Evolutionary conservation across 768 basidiomycete species (phyloP).

Genomic region (Kwoniella dejecticola): DNA sequence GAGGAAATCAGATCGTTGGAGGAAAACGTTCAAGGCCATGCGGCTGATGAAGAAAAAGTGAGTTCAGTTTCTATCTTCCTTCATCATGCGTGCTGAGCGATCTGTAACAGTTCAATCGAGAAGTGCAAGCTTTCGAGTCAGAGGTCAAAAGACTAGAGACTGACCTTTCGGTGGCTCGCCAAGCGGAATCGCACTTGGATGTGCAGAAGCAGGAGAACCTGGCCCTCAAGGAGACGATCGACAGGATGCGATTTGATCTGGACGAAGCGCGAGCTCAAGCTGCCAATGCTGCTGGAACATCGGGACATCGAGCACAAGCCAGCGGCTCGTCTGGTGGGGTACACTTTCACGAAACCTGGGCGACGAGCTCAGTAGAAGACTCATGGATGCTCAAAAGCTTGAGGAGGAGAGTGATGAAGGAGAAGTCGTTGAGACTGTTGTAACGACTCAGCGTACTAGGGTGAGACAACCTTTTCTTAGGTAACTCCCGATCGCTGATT

Average conservation of each 20-base stretch:
- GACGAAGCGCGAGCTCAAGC: slow-evolving; percentile 74
- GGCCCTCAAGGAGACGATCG: slow-evolving; percentile 91
- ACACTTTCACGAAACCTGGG: slow-evolving; percentile 51
- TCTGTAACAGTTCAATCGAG: slow-evolving; percentile 63
- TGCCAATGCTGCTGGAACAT: slow-evolving; percentile 55
- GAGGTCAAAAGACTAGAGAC: slow-evolving; percentile 70
- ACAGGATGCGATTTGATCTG: slow-evolving; percentile 89
- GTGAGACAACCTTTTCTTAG: slow-evolving; percentile 48
- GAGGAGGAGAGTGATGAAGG: slow-evolving; percentile 56
- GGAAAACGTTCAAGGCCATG: slow-evolving; percentile 65
- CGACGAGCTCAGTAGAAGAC: slow-evolving; percentile 57
- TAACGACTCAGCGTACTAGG: slow-evolving; percentile 65
- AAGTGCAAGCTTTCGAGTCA: slow-evolving; percentile 71
- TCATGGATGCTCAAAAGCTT: slow-evolving; percentile 61
- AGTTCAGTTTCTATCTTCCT: slow-evolving; percentile 9
- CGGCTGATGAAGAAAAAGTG: slow-evolving; percentile 62
- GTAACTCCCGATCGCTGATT: background rate
- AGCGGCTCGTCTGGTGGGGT: slow-evolving; percentile 31
- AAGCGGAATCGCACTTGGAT: slow-evolving; percentile 73
- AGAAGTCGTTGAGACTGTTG: slow-evolving; percentile 72
- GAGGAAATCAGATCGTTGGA: slow-evolving; percentile 68
- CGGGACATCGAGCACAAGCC: slow-evolving; percentile 57
- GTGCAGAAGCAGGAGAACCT: slow-evolving; percentile 95
- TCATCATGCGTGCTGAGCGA: slow-evolving; percentile 33
- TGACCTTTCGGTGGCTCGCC: slow-evolving; percentile 70